Conservation (phyloP, 2,329 filamentous ascomycete species). For the Fusarium poae region DNA sequence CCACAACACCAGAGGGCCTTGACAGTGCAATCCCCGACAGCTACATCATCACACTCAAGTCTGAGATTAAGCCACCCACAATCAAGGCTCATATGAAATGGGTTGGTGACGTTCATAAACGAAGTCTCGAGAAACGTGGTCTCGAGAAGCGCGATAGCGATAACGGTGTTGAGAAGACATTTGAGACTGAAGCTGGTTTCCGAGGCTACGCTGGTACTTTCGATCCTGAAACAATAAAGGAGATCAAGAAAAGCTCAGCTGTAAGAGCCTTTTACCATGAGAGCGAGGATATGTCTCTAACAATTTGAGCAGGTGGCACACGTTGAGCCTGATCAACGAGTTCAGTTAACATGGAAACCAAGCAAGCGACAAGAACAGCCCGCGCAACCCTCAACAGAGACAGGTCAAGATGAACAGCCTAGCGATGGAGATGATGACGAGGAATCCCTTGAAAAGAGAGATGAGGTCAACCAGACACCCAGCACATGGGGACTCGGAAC, state of each 20-base stretch:
- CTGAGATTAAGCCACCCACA: conserved; percentile 57
- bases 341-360: conserved; percentile 39
- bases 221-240: conserved; percentile 56
- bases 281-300: neutral
- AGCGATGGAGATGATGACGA: neutral
- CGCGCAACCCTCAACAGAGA: neutral
- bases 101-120: conserved; percentile 66
- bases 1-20: conserved; percentile 27
- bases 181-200: conserved; percentile 49
- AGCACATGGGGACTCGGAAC: conserved; percentile 52
- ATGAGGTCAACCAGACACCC: conserved; percentile 47
- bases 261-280: conserved; percentile 49
- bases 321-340: conserved; percentile 51
- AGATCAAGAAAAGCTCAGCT: conserved; percentile 58
- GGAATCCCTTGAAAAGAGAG: conserved; percentile 41
- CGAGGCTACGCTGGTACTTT: conserved; percentile 61
- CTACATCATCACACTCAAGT: conserved; percentile 74
- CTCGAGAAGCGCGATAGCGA: conserved; percentile 60
- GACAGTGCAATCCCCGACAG: conserved; percentile 54
- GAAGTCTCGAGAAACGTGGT: conserved; percentile 62
- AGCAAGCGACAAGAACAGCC: conserved; percentile 22
- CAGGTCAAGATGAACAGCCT: neutral
- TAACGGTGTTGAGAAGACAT: conserved; percentile 52
- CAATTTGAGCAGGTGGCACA: conserved; percentile 42
- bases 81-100: conserved; percentile 63